Evolutionary conservation across 2,329 filamentous ascomycete genomes (phyloP), one percentile per base, ranked within the genome.

Genomic region (Penicillium janthinellum): DNA sequence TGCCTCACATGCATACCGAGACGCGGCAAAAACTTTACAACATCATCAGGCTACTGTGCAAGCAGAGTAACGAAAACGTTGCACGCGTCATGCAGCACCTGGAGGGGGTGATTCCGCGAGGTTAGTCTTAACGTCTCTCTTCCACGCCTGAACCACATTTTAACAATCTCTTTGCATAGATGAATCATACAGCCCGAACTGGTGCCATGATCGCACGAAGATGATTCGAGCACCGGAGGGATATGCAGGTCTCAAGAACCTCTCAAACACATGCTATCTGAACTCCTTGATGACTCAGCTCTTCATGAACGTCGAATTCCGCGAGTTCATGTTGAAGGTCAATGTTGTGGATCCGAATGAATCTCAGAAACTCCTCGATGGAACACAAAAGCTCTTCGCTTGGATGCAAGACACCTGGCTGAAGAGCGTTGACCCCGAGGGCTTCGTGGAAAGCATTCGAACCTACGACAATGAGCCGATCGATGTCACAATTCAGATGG

Each of bases 261-360:
- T 97, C 15, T 95, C 92, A 10, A 96, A 97, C 72, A 98, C 96
- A 0, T 99, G 95, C 77, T 99, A 99, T 73, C 84, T 98, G 72
- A 99, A 99, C 73, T 98, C 95, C 0, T 81, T 99, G 0, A 84
- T 98, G 61, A 94, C 92, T 0, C 95, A 99, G 72, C 85, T 99
- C 0, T 99, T 94, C 80, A 98, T 97, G 92, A 98, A 99, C 71
- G 79, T 90, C 15, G 84, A 87, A 6, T 98, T 99, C 70, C 88
- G 95, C 17, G 83, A 86, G 15, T 96, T 98, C 74, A 90, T 99
- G 67, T 82, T 98, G 61, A 76, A 81, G 58, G 81, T 85, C n/a
- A 76, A 81, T 8, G 78, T 91, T 25, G 74, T 80, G 14, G 85
- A 89, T 62, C 75, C 79, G 0, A 75, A 79, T 12, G 76, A 79